These are phyloP conservation scores for Clarireedia paspali DNA, from an alignment of 2,329 filamentous ascomycete species.

Conservation along the genomic window DNA sequence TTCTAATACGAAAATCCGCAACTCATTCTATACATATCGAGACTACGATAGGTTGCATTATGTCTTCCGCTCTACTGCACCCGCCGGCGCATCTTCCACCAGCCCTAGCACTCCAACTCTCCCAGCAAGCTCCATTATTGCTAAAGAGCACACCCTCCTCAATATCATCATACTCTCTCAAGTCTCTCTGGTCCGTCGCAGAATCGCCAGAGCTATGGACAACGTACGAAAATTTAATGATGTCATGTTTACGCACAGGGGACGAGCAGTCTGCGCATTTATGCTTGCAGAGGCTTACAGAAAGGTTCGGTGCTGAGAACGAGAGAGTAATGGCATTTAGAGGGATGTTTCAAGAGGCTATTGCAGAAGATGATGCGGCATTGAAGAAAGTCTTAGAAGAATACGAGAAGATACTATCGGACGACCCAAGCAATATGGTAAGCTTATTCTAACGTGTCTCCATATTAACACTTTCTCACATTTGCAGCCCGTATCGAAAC, in stretches of 20 bases:
- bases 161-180: slow-evolving; percentile 46
- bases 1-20: too few species aligned
- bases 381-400: slow-evolving; percentile 64
- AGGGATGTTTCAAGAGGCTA: slow-evolving; percentile 79
- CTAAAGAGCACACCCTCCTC: slow-evolving; percentile 46
- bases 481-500: slow-evolving; percentile 70
- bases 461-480: slow-evolving; percentile 27
- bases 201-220: slow-evolving; percentile 80
- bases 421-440: slow-evolving; percentile 74
- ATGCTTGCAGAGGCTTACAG: slow-evolving; percentile 66
- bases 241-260: slow-evolving; percentile 75
- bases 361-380: slow-evolving; percentile 56
- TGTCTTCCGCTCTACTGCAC: slow-evolving; percentile 45
- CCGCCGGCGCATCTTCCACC: slow-evolving; percentile 50
- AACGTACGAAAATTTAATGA: slow-evolving; percentile 77
- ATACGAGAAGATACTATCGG: slow-evolving; percentile 68
- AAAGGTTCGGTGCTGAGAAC: slow-evolving; percentile 76
- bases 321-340: slow-evolving; percentile 78
- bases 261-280: slow-evolving; percentile 71
- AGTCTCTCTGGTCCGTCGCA: slow-evolving; percentile 44
- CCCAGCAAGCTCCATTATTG: slow-evolving; percentile 53
- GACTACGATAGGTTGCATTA: not conserved
- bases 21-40: not conserved
- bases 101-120: slow-evolving; percentile 46
- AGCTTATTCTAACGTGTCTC: slow-evolving; percentile 29